Evolutionary conservation across 108 stramenopile species (phyloP).

Genomic region (Nitzschia putrida): DNA sequence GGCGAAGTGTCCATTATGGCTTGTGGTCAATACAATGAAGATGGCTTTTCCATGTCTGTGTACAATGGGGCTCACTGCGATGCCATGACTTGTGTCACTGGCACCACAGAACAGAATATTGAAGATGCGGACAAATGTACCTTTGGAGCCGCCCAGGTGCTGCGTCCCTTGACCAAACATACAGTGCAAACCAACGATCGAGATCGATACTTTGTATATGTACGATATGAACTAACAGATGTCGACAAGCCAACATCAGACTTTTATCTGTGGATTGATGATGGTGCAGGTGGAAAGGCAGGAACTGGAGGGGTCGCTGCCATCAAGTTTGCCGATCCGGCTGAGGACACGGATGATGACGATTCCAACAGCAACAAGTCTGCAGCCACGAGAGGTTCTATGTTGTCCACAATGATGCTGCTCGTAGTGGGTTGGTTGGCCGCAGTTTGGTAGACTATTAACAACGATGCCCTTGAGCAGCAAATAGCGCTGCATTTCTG

Average conservation of each 20-base stretch:
- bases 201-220: slow-evolving; percentile 36
- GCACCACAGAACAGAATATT: slow-evolving; percentile 10
- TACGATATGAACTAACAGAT: slow-evolving; percentile 24
- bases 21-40: slow-evolving; percentile 31
- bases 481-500: no score
- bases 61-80: slow-evolving; percentile 35
- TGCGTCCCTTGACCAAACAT: slow-evolving; percentile 24
- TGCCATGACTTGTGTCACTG: slow-evolving; percentile 26
- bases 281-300: slow-evolving; percentile 20
- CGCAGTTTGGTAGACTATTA: no score
- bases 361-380: not conserved
- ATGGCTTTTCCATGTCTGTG: slow-evolving; percentile 31
- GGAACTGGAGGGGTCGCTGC: slow-evolving; percentile 15
- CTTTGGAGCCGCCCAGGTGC: slow-evolving; percentile 13
- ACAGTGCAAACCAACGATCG: slow-evolving; percentile 29
- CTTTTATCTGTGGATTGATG: slow-evolving; percentile 33
- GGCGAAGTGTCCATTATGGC: slow-evolving; percentile 22
- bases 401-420: no score
- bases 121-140: slow-evolving; percentile 14
- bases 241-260: slow-evolving; percentile 19
- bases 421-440: no score
- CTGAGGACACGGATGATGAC: not conserved
- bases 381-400: not conserved
- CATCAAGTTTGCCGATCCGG: slow-evolving; percentile 24
- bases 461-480: no score